These are phyloP conservation scores for Megacollybia marginata DNA, from an alignment of 768 basidiomycete genomes.

Conservation along the genomic window DNA sequence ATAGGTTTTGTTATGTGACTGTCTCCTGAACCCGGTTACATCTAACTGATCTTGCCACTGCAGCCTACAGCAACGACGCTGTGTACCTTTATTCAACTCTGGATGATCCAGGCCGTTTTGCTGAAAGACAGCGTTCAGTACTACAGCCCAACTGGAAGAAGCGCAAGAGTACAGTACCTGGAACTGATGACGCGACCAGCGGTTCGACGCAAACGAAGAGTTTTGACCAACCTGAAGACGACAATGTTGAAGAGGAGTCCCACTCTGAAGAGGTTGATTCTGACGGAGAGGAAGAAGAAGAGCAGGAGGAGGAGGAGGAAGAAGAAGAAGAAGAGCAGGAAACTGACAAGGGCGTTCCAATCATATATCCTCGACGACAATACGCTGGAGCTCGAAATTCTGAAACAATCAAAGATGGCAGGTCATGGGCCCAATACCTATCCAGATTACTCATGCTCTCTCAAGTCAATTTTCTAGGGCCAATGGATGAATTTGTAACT, in stretches of 20 bases:
- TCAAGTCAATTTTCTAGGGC: constrained; percentile 79
- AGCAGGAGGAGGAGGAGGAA: constrained; percentile 23
- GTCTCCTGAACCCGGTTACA: constrained; percentile 8
- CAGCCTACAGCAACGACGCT: constrained; percentile 69
- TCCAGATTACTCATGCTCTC: background rate
- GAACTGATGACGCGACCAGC: constrained; percentile 6
- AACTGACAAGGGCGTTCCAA: constrained; percentile 32
- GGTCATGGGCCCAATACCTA: constrained; percentile 12
- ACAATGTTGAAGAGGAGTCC: constrained; percentile 19
- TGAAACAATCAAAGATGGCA: constrained; percentile 84
- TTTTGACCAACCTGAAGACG: constrained; percentile 22
- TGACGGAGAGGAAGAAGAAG: constrained; percentile 22
- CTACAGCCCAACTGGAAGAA: too few relatives aligned
- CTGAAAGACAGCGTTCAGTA: too few relatives aligned
- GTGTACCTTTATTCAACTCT: constrained; percentile 69
- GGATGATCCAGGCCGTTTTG: constrained; percentile 40
- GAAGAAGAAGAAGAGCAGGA: constrained; percentile 17
- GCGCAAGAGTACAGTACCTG: constrained; percentile 9
- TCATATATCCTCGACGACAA: constrained; percentile 54
- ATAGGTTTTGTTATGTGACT: background rate
- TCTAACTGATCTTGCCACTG: constrained; percentile 44
- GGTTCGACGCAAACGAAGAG: constrained; percentile 2
- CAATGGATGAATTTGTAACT: constrained; percentile 65
- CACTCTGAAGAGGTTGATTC: constrained; percentile 19
- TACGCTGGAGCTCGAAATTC: constrained; percentile 72